Percentiles rank a stretch among this genome's conserved stretches.
Evolutionary conservation across 1,139 yeast genomes (phyloP).

Genomic region (Kluyveromyces sp.): DNA sequence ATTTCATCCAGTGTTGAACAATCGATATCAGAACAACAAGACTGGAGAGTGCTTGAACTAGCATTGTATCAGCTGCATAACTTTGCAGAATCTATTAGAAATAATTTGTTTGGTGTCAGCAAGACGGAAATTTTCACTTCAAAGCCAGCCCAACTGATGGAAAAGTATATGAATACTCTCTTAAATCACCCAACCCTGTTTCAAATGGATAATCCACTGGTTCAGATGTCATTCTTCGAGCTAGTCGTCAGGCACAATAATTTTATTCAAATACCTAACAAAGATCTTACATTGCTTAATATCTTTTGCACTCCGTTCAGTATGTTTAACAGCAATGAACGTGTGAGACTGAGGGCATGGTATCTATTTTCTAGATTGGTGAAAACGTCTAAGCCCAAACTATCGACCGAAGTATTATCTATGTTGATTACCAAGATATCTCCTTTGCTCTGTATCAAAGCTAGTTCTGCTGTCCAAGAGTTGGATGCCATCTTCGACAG

Average conservation of each 20-base stretch:
- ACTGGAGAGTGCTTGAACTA: conserved; percentile 81
- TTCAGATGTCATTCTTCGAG: conserved; percentile 79
- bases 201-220: conserved; percentile 61
- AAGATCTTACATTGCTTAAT: conserved; percentile 56
- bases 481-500: conserved; percentile 62
- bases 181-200: conserved; percentile 37
- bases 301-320: conserved; percentile 78
- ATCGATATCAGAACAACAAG: conserved; percentile 40
- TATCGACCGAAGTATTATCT: conserved; percentile 45
- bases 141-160: conserved; percentile 54
- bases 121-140: conserved; percentile 56
- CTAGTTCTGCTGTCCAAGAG: conserved; percentile 48
- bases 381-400: conserved; percentile 63
- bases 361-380: conserved; percentile 79
- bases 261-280: conserved; percentile 46
- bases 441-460: conserved; percentile 52
- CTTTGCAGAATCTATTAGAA: conserved; percentile 73
- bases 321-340: conserved; percentile 62
- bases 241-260: conserved; percentile 72
- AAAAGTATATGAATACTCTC: conserved; percentile 46
- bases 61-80: conserved; percentile 77
- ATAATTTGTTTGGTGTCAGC: conserved; percentile 61
- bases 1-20: conserved; percentile 56
- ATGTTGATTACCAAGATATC: conserved; percentile 43
- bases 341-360: conserved; percentile 84